Conservation (phyloP, 768 basidiomycete genomes). For the Crepidotus variabilis region DNA sequence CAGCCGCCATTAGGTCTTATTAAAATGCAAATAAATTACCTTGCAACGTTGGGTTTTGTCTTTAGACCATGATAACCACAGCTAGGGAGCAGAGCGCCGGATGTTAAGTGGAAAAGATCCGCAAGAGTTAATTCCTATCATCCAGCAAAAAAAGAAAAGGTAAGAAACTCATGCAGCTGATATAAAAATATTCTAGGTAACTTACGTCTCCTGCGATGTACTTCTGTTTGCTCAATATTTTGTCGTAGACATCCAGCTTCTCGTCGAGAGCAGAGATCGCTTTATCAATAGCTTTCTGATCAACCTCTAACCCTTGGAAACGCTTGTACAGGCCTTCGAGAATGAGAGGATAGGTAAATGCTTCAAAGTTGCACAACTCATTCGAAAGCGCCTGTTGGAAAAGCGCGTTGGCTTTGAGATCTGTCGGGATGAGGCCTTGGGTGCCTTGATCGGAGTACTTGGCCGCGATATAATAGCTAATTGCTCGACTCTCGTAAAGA, state of each 20-base stretch:
- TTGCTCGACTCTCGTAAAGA: conserved; percentile 61
- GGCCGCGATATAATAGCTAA: conserved; percentile 51
- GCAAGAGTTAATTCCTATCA: conserved; percentile 36
- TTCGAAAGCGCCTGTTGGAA: conserved; percentile 48
- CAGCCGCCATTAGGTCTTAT: neutral
- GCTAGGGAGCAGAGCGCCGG: conserved; percentile 24
- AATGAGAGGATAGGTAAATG: conserved; percentile 32
- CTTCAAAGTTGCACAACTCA: conserved; percentile 51
- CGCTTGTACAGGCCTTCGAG: conserved; percentile 49
- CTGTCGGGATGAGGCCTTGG: conserved; percentile 42
- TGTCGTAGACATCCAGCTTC: conserved; percentile 51
- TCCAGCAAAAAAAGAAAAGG: neutral
- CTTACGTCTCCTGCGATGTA: conserved; percentile 56
- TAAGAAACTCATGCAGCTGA: neutral
- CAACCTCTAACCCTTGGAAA: conserved; percentile 27
- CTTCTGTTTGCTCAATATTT: conserved; percentile 45
- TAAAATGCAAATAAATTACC: conserved; percentile 23
- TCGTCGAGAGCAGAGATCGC: conserved; percentile 24
- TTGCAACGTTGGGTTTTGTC: conserved; percentile 38
- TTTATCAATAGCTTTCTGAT: conserved; percentile 22
- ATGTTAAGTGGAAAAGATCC: conserved; percentile 46
- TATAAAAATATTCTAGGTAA: conserved; percentile 2
- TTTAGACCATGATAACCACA: conserved; percentile 25
- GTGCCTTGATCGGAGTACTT: conserved; percentile 53
- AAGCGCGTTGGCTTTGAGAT: conserved; percentile 32